Conservation (phyloP, 148 eudicot genomes). For the Vaccinium corymbosum region DNA sequence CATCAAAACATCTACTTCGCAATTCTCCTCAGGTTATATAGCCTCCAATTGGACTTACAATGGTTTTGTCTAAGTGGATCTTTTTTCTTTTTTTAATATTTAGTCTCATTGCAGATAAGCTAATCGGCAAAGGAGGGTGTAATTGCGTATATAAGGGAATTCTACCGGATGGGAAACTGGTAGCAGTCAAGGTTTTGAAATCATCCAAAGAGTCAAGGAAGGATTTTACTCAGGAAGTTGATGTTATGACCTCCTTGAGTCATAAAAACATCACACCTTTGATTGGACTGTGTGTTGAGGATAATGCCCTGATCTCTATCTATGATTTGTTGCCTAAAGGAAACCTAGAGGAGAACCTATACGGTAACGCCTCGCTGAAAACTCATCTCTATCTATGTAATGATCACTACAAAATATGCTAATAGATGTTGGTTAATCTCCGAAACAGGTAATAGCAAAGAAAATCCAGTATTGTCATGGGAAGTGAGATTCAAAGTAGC, state of each 20-base stretch:
- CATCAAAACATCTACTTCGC: conserved; percentile 58
- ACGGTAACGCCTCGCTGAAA: conserved; percentile 35
- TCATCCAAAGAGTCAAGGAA: conserved; percentile 72
- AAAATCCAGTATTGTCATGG: conserved; percentile 52
- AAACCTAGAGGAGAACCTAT: conserved; percentile 70
- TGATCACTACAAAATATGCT: background rate
- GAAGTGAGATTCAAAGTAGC: conserved; percentile 69
- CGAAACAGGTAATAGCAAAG: conserved; percentile 38
- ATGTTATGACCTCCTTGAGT: conserved; percentile 64
- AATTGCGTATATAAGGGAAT: conserved; percentile 81
- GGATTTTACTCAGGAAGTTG: conserved; percentile 67
- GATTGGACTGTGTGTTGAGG: conserved; percentile 75
- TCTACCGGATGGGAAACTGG: conserved; percentile 67
- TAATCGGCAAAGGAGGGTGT: conserved; percentile 87
- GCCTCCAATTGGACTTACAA: background rate
- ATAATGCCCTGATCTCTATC: conserved; percentile 61
- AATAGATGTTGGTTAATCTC: conserved; percentile 13
- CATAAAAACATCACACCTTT: conserved; percentile 69
- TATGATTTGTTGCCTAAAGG: conserved; percentile 72
- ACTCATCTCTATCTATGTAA: background rate
- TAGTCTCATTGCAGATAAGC: conserved; percentile 48
- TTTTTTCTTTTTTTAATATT: background rate
- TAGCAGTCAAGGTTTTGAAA: conserved; percentile 73
- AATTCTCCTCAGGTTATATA: conserved; percentile 67
- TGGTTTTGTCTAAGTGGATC: background rate